Evolutionary conservation across 2,329 filamentous ascomycete species (phyloP).

Genomic region (Endocalyx cinctus): DNA sequence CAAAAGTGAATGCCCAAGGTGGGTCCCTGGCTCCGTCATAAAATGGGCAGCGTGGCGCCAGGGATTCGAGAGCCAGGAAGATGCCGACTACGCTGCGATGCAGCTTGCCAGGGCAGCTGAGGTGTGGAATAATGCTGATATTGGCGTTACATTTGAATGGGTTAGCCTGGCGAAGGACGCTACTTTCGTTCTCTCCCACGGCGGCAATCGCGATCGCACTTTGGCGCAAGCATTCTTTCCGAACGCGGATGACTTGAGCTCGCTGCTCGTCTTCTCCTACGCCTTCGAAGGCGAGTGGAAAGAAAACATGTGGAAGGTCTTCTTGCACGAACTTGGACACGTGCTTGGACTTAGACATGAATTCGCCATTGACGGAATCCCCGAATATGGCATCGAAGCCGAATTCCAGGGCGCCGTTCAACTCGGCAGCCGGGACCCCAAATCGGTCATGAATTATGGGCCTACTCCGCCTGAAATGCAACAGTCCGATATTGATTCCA

Average conservation of each 20-base stretch:
- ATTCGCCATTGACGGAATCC: too few species aligned
- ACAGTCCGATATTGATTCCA: too few species aligned
- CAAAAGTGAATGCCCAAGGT: too few species aligned
- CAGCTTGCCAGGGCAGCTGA: background rate
- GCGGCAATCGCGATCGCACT: background rate
- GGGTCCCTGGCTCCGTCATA: too few species aligned
- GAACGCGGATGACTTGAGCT: background rate
- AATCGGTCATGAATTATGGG: background rate
- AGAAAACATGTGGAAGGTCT: background rate
- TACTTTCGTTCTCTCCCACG: background rate
- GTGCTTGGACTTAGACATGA: background rate
- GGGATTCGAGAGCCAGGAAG: too few species aligned
- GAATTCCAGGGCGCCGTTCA: background rate
- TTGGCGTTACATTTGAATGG: background rate
- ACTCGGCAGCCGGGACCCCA: background rate
- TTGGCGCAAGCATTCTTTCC: background rate
- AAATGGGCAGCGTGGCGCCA: too few species aligned
- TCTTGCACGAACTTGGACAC: background rate
- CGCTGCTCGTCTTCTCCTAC: background rate
- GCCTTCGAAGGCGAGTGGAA: background rate
- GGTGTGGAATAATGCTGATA: background rate
- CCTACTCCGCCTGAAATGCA: too few species aligned
- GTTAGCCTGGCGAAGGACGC: background rate
- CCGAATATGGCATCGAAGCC: too few species aligned
- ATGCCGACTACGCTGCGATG: background rate